These are phyloP conservation scores for Lodderomyces theae DNA, from an alignment of 1,139 yeast species.

Conservation along the genomic window DNA sequence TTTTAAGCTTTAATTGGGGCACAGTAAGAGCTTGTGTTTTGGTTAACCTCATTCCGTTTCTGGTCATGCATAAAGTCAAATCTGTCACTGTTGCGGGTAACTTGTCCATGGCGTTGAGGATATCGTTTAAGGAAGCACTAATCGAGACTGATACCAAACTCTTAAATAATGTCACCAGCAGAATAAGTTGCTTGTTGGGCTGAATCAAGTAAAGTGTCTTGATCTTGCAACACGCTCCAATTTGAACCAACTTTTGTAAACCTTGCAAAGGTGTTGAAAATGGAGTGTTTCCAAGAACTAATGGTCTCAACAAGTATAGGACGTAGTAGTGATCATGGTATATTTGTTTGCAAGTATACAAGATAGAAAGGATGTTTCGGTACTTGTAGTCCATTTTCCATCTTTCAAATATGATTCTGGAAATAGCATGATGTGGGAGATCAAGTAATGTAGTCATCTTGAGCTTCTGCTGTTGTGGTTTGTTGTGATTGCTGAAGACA, in stretches of 20 bases:
- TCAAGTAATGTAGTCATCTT: constrained; percentile 8
- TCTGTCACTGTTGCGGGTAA: constrained; percentile 10
- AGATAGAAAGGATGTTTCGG: constrained; percentile 11
- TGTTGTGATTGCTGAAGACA: no score
- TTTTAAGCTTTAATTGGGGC: constrained; percentile 7
- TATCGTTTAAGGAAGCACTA: constrained; percentile 1
- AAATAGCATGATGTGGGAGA: constrained; percentile 18
- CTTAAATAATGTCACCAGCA: constrained; percentile 2
- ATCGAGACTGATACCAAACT: constrained; percentile 4
- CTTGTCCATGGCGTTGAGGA: neutral
- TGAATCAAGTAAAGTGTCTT: neutral
- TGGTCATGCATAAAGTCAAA: constrained; percentile 6
- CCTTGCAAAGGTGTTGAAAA: neutral
- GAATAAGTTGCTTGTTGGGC: neutral
- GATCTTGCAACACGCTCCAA: constrained; percentile 1
- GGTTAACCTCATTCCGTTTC: neutral
- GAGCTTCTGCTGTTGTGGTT: neutral
- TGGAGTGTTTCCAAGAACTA: constrained; percentile 5
- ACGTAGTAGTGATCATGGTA: constrained; percentile 14
- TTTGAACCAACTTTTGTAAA: neutral
- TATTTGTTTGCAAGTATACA: constrained; percentile 16
- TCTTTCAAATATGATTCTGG: constrained; percentile 16
- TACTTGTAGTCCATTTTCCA: constrained; percentile 7
- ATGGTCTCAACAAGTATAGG: constrained; percentile 16
- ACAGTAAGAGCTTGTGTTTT: neutral